Conservation (phyloP, 352 stramenopile species). For the Phytophthora quininea region DNA sequence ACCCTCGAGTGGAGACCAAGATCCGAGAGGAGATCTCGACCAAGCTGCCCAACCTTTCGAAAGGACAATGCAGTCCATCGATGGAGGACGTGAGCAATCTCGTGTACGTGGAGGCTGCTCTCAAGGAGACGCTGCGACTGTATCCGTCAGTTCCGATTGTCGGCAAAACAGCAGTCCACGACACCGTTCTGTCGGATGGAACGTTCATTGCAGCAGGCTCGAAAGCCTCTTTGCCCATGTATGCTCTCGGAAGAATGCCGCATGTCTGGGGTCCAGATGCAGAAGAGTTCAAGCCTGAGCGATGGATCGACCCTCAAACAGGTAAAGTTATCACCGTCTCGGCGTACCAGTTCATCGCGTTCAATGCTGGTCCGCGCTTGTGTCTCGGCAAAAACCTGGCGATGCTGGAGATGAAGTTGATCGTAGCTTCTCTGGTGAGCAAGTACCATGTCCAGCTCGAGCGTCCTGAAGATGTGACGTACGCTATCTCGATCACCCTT, state of each 20-base stretch:
- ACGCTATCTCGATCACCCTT: conserved; percentile 61
- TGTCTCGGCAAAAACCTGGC: conserved; percentile 81
- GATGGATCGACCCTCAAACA: conserved; percentile 57
- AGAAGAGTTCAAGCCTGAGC: conserved; percentile 63
- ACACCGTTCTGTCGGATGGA: conserved; percentile 51
- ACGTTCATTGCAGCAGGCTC: conserved; percentile 51
- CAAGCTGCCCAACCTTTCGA: conserved; percentile 22
- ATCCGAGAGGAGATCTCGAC: conserved; percentile 50
- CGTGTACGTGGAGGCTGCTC: conserved; percentile 47
- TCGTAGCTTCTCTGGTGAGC: conserved; percentile 57
- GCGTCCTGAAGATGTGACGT: conserved; percentile 46
- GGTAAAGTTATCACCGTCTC: conserved; percentile 43
- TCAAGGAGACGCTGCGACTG: conserved; percentile 72
- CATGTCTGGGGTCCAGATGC: conserved; percentile 72
- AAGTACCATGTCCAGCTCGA: conserved; percentile 61
- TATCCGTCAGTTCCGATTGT: conserved; percentile 68
- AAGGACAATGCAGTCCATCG: conserved; percentile 21
- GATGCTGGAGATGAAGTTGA: conserved; percentile 86
- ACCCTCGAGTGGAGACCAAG: conserved; percentile 52
- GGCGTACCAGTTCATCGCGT: conserved; percentile 70
- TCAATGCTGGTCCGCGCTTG: conserved; percentile 69
- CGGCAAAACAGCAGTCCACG: conserved; percentile 25
- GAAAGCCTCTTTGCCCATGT: conserved; percentile 49
- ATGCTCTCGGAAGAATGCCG: conserved; percentile 56
- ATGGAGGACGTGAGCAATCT: conserved; percentile 57